These are phyloP conservation scores for Cladosporium sp. DNA, from an alignment of 2,329 filamentous ascomycete species.

Conservation along the genomic window DNA sequence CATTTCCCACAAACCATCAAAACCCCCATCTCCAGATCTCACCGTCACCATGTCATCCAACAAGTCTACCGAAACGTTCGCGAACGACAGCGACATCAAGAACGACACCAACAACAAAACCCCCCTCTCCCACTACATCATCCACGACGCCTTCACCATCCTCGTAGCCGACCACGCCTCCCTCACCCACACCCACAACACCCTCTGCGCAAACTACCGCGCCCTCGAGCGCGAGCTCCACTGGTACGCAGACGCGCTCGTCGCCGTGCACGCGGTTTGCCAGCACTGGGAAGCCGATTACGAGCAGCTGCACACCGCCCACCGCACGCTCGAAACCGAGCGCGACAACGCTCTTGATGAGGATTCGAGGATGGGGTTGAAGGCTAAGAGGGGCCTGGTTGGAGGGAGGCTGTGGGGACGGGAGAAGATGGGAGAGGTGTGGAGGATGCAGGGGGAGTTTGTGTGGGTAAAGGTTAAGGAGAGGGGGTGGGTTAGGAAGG, in stretches of 20 bases:
- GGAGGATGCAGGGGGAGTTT: not conserved
- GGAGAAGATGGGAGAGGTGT: constrained; percentile 7
- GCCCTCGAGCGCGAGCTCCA: constrained; percentile 2
- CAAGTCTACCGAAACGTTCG: not conserved
- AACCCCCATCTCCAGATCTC: no score
- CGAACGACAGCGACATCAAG: not conserved
- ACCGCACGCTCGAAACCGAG: not conserved
- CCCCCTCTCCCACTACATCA: not conserved
- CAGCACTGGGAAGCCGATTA: no score
- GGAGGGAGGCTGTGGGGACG: not conserved
- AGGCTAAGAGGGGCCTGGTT: not conserved
- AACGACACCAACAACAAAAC: not conserved
- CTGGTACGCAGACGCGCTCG: not conserved
- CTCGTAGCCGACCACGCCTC: not conserved
- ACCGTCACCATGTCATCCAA: not conserved
- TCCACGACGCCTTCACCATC: not conserved
- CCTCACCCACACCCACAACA: constrained; percentile 5
- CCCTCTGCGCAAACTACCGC: not conserved
- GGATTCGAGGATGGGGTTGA: not conserved
- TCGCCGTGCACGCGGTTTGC: not conserved
- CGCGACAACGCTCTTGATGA: not conserved
- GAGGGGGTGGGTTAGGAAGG: not conserved
- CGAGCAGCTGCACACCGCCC: not conserved
- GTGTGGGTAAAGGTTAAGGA: constrained; percentile 4
- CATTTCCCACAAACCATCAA: not conserved